These are phyloP conservation scores for Tolypocladium endophyticum DNA, from an alignment of 2,329 filamentous ascomycete genomes.

Conservation along the genomic window DNA sequence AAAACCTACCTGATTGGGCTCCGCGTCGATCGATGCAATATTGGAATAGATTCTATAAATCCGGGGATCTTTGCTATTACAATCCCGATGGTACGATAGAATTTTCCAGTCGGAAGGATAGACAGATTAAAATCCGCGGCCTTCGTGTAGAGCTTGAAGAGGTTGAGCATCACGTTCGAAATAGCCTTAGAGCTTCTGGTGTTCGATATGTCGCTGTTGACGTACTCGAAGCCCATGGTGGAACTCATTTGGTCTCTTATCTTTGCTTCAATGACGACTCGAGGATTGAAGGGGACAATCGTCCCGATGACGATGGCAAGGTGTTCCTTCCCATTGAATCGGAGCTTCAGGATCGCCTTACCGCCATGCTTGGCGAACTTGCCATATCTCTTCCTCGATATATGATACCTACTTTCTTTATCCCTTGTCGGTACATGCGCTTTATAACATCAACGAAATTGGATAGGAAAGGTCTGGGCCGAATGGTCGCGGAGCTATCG, in stretches of 20 bases:
- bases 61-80: constrained; percentile 8
- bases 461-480: constrained; percentile 4
- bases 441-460: constrained; percentile 8
- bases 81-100: constrained; percentile 7
- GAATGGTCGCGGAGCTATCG: background rate
- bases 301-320: background rate
- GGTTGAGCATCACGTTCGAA: constrained; percentile 5
- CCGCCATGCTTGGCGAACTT: background rate
- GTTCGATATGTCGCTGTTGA: background rate
- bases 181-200: background rate
- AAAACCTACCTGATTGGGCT: background rate
- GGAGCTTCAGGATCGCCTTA: background rate
- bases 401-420: background rate
- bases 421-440: constrained; percentile 2
- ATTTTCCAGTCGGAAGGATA: constrained; percentile 2
- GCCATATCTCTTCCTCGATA: constrained; percentile 1
- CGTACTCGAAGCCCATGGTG: background rate
- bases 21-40: background rate
- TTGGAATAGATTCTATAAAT: constrained; percentile 6
- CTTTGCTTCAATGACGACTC: background rate
- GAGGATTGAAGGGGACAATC: background rate
- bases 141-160: constrained; percentile 9
- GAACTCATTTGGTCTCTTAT: background rate
- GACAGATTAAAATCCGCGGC: constrained; percentile 10
- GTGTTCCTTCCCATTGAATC: background rate